Percentiles rank a stretch among this genome's conserved stretches.
These are phyloP conservation scores for Metarhizium guizhouense DNA, from an alignment of 2,329 filamentous ascomycete species.

Conservation along the genomic window DNA sequence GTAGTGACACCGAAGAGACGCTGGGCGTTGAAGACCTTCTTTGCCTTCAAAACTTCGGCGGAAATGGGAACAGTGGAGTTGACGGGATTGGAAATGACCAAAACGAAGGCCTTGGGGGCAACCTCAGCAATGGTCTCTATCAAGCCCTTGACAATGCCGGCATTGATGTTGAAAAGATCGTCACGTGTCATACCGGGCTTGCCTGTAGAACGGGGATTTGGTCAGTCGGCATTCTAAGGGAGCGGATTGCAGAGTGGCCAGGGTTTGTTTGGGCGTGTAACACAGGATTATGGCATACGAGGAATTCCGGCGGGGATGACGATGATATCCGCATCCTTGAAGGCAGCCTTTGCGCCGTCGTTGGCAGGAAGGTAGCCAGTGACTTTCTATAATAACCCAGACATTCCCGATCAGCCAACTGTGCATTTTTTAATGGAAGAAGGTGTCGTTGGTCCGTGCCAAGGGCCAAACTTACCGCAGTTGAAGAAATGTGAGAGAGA, in stretches of 20 bases:
- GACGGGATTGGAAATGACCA: slow-evolving; percentile 98
- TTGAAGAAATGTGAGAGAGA: slow-evolving; percentile 92
- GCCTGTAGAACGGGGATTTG: slow-evolving; percentile 41
- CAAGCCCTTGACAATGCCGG: slow-evolving; percentile 91
- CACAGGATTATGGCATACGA: slow-evolving; percentile 48
- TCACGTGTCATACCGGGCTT: slow-evolving; percentile 99
- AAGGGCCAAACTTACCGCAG: slow-evolving; percentile 48
- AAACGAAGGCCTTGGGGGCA: slow-evolving; percentile 85
- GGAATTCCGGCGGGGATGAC: slow-evolving; percentile 98
- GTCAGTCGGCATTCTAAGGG: background rate
- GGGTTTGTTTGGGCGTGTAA: background rate
- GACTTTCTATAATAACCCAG: slow-evolving; percentile 52
- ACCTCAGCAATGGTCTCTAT: slow-evolving; percentile 81
- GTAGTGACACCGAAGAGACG: slow-evolving; percentile 98
- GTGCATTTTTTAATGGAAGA: background rate
- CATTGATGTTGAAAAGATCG: slow-evolving; percentile 99
- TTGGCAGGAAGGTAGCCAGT: slow-evolving; percentile 82
- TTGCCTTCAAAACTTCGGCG: slow-evolving; percentile 90
- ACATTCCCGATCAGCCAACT: background rate
- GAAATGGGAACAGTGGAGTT: slow-evolving; percentile 98
- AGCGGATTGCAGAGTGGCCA: background rate
- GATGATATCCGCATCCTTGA: slow-evolving; percentile 91
- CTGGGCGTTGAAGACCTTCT: slow-evolving; percentile 88
- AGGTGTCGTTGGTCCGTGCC: slow-evolving; percentile 1
- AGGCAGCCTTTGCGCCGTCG: slow-evolving; percentile 74